phyloP scores from a whole-genome alignment of 2,329 filamentous ascomycete genomes.

The Penicillium sp. region DNA sequence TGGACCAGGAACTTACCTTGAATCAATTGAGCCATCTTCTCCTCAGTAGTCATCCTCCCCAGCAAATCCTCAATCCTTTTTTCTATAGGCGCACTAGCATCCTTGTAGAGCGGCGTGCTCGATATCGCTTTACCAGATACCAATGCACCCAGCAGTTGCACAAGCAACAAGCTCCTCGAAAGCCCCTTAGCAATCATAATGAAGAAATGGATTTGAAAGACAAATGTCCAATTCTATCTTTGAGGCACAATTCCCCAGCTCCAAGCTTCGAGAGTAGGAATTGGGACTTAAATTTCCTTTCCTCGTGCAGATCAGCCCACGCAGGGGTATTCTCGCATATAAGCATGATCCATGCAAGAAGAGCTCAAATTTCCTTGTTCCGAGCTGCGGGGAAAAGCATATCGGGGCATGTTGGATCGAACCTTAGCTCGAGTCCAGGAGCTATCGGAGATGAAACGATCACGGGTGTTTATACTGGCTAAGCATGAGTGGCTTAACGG shows the following conservation, averaged over 20 bases:
- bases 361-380: background rate
- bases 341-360: background rate
- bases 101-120: constrained; percentile 55
- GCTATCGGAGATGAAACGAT: constrained; percentile 13
- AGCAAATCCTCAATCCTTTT: constrained; percentile 67
- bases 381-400: background rate
- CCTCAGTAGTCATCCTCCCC: constrained; percentile 70
- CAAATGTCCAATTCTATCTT: background rate
- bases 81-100: constrained; percentile 62
- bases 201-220: too few species aligned
- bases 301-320: background rate
- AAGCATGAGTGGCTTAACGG: constrained; percentile 2
- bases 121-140: constrained; percentile 14
- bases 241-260: background rate
- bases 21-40: constrained; percentile 69
- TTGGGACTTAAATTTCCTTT: background rate
- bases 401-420: constrained; percentile 3
- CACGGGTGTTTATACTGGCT: background rate
- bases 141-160: constrained; percentile 23
- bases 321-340: background rate
- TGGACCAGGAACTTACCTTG: constrained; percentile 45
- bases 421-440: background rate
- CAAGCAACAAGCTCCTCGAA: constrained; percentile 26
- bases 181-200: constrained; percentile 19
- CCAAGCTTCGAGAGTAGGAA: background rate